Evolutionary conservation across 2,329 filamentous ascomycete species (phyloP), one percentile per base, ranked within the genome.

Genomic region (Neofusicoccum sp.): DNA sequence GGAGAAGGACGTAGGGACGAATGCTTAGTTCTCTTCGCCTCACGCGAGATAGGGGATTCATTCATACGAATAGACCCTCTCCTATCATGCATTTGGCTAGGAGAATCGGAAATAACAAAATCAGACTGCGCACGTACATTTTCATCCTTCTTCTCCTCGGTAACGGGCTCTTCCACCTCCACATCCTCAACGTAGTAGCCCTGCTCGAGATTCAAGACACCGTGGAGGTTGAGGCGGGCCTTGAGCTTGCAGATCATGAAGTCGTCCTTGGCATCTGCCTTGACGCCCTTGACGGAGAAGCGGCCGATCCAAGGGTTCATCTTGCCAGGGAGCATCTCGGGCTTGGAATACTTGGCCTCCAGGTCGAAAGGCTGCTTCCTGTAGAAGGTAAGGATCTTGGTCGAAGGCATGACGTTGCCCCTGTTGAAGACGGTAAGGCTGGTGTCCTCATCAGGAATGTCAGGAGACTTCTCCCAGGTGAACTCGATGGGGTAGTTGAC

Each of bases 231-330:
- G 61, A 99, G 86, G 65, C 95, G 88, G 49, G 95, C 93, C 86
- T 98, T 98, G 64, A 99, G 88, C 83, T 99, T 99, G 89, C 95
- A 99, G 72, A 98, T 96, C 93, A 99, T 98, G 78, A 98, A 99
- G 75, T 98, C 95, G 63, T 96, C 91, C 75, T 95, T 93, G 67
- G 88, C 85, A 73, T 96, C 91, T 41, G 91, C 89, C 84, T 97
- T 93, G 73, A 99, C 93, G 47, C 90, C 90, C 86, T 99, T 99
- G 76, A 99, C 92, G 43, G 93, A 96, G 82, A 99, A 99, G 66
- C 91, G 88, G 61, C 95, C 95, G 68, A 99, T 97, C 90, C 93
- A 98, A 49, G 95, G 90, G 75, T 91, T 91, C 64, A 89, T 83
- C 83, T 93, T 96, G 71, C 93, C 92, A 16, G 95, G 95, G 7